These are phyloP conservation scores for Leishmania tarentolae DNA, from an alignment of 208 protist species.

Conservation along the genomic window DNA sequence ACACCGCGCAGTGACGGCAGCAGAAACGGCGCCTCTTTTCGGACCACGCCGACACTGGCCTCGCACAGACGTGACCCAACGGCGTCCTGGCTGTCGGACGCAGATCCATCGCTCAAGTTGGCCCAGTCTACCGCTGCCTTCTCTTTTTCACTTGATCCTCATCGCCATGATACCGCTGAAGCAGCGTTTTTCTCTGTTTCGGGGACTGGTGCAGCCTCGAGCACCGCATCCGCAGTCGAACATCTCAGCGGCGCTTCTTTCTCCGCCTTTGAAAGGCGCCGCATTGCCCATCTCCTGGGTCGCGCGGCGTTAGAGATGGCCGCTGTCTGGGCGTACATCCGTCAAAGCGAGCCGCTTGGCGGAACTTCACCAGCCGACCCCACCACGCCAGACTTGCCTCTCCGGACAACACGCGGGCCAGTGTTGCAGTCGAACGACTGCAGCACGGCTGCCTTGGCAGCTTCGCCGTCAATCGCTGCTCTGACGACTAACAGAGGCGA, in stretches of 20 bases:
- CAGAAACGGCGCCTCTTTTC: not conserved
- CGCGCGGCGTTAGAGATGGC: constrained; percentile 55
- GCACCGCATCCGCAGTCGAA: not conserved
- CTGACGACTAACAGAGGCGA: not conserved
- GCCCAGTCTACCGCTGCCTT: not conserved
- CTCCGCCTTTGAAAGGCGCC: constrained; percentile 59
- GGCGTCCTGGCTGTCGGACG: not conserved
- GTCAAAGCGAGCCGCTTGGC: constrained; percentile 4
- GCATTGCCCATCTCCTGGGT: constrained; percentile 59
- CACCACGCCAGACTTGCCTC: not conserved
- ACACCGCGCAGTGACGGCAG: not conserved
- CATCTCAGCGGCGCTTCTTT: constrained; percentile 22
- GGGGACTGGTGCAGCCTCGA: not conserved
- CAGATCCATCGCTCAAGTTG: not conserved
- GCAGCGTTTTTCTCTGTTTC: not conserved
- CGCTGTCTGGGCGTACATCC: constrained; percentile 30
- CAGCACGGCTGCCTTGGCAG: not conserved
- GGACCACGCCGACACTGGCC: not conserved
- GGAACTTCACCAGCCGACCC: not conserved
- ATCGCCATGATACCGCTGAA: not conserved
- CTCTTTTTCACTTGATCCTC: not conserved
- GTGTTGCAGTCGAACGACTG: constrained; percentile 19
- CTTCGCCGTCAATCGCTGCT: not conserved
- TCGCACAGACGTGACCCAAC: constrained; percentile 1
- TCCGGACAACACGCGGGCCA: not conserved